phyloP scores from a whole-genome alignment of 2,329 filamentous ascomycete species.

The Calonectria henricotiae region DNA sequence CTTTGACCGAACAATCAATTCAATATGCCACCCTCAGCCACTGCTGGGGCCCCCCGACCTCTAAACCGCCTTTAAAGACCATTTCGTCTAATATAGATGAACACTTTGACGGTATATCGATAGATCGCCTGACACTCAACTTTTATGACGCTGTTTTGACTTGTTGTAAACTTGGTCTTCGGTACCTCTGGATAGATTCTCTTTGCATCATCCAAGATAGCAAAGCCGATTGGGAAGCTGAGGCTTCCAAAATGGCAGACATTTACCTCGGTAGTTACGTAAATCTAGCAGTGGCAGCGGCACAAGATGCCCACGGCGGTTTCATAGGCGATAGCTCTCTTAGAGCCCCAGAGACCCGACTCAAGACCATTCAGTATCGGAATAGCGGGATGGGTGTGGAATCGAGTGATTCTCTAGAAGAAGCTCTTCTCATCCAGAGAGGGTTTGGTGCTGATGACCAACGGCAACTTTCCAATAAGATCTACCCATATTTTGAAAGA shows the following conservation, averaged over 20 bases:
- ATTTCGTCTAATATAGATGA: not conserved
- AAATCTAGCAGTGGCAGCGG: not conserved
- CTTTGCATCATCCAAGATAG: constrained; percentile 1
- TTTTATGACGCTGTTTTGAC: not conserved
- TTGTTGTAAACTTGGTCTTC: not conserved
- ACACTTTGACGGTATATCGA: not conserved
- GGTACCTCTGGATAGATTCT: not conserved
- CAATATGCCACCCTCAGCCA: not conserved
- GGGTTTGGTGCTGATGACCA: not conserved
- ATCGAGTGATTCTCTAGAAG: not conserved
- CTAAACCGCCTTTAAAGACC: not conserved
- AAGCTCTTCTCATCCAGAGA: not conserved
- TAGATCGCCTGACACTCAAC: not conserved
- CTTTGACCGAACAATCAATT: not conserved
- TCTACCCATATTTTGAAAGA: not conserved
- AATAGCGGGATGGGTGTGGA: not conserved
- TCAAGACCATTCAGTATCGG: not conserved
- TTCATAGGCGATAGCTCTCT: not conserved
- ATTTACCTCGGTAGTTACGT: not conserved
- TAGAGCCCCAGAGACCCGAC: not conserved
- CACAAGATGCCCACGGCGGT: not conserved
- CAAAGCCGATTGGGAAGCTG: not conserved
- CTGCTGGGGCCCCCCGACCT: not conserved
- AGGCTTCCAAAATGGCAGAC: not conserved
- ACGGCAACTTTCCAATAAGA: not conserved